phyloP scores from a whole-genome alignment of 129 eudicot genomes.

The Artemisia annua region DNA sequence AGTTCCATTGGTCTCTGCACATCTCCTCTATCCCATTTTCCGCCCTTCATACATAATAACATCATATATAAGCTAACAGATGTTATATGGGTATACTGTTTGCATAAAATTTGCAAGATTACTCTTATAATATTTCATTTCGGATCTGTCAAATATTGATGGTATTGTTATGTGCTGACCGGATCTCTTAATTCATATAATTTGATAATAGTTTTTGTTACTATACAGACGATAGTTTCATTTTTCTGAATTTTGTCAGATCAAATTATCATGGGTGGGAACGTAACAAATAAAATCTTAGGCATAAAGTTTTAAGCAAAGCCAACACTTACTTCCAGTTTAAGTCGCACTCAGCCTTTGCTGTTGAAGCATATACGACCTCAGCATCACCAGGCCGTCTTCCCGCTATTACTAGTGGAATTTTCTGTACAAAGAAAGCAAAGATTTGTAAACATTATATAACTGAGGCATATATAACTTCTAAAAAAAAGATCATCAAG shows the following conservation, averaged over 20 bases:
- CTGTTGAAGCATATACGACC: conserved; percentile 76
- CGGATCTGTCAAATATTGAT: background rate
- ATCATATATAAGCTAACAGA: background rate
- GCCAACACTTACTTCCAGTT: conserved; percentile 83
- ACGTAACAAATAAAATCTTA: background rate
- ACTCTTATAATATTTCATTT: background rate
- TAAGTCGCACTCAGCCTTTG: conserved; percentile 78
- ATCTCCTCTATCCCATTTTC: conserved; percentile 78
- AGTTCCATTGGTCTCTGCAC: conserved; percentile 97
- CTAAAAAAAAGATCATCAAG: no score
- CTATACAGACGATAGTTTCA: background rate
- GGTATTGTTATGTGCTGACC: background rate
- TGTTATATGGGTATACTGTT: no score
- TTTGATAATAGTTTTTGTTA: background rate
- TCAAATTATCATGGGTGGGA: background rate
- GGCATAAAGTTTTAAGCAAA: background rate
- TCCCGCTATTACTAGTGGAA: conserved; percentile 68
- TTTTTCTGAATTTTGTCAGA: background rate
- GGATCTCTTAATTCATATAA: background rate
- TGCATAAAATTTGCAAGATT: background rate
- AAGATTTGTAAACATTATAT: background rate
- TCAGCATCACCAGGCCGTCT: conserved; percentile 98
- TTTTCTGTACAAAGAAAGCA: conserved; percentile 47
- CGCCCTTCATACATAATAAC: conserved; percentile 52
- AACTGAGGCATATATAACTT: no score